Evolutionary conservation across 1,284 basidiomycete species (phyloP), one percentile per base, ranked within the genome.

Genomic region (Ustilago hordei): DNA sequence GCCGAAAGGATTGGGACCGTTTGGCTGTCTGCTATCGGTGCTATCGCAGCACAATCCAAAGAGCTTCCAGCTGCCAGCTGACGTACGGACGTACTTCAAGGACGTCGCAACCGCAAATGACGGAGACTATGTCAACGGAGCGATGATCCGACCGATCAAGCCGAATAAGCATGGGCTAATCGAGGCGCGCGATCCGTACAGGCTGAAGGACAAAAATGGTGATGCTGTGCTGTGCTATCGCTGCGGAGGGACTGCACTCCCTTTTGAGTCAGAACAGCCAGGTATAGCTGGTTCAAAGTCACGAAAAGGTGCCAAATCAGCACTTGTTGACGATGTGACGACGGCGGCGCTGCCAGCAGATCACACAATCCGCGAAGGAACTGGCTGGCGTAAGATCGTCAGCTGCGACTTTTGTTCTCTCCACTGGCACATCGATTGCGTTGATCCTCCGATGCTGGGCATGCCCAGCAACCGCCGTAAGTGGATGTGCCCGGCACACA

Each of bases 401-500:
- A 93, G 94, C 39, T 99, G 96, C 87, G 97, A 99, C 87, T 95
- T 95, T 85, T 99, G 97, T 87, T 89, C 90, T 66, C 89, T 96
- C 64, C 93, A 96, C 86, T 99, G 96, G 94, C 96, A 99, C 86
- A 90, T 98, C 63, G 96, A 99, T 86, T 99, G 96, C 84, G 88
- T 99, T 38, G 92, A 93, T 80, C 97, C 96, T 19, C 96, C 97
- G 2, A 88, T 98, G 79, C 89, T 92, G 23, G 89, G 89, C 53
- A 92, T 98, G 90, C 97, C 97, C 4, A 90, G 92, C 32, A 91
- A 92, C 64, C 91, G 91, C 75, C 92, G 92, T 88, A 97, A 95
- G 87, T 99, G 97, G 96, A 98, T 96, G 94, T 99, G 96, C 87
- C 97, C 97, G 2, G 94, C 95, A 82, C 96, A 99, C 85, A 91